Evolutionary conservation across 2,329 filamentous ascomycete species (phyloP).

Genomic region (Teratosphaeria viscida): DNA sequence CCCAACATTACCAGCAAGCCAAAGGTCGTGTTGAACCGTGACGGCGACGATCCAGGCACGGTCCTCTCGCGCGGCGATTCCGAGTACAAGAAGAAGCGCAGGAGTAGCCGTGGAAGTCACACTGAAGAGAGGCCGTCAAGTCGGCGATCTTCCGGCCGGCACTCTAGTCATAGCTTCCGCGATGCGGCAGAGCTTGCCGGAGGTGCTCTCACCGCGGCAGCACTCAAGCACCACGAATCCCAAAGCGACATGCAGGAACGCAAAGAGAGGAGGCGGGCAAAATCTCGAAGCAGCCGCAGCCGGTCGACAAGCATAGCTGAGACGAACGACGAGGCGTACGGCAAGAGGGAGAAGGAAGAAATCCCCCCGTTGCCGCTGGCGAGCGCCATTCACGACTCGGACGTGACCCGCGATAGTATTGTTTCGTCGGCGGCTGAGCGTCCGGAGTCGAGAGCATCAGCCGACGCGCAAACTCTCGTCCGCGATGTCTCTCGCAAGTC

Average conservation of each 20-base stretch:
- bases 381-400: constrained; percentile 76
- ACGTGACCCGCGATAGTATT: constrained; percentile 79
- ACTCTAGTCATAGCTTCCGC: constrained; percentile 25
- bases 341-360: constrained; percentile 24
- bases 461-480: constrained; percentile 45
- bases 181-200: constrained; percentile 46
- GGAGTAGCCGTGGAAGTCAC: constrained; percentile 40
- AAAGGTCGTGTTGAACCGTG: constrained; percentile 49
- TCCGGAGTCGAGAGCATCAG: constrained; percentile 50
- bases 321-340: constrained; percentile 40
- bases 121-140: constrained; percentile 18
- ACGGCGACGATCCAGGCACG: constrained; percentile 49
- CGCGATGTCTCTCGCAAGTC: constrained; percentile 54
- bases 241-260: constrained; percentile 41
- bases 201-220: constrained; percentile 50
- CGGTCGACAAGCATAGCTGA: constrained; percentile 42
- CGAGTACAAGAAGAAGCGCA: constrained; percentile 35
- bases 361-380: constrained; percentile 79
- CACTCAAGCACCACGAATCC: constrained; percentile 56
- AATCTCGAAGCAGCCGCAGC: constrained; percentile 41
- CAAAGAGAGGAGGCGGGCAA: constrained; percentile 36
- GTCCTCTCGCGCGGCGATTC: constrained; percentile 46
- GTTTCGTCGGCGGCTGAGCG: constrained; percentile 69
- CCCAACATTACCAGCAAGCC: constrained; percentile 50
- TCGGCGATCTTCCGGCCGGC: constrained; percentile 16